phyloP scores from a whole-genome alignment of 2,329 filamentous ascomycete species.

The Esteya vermicola region DNA sequence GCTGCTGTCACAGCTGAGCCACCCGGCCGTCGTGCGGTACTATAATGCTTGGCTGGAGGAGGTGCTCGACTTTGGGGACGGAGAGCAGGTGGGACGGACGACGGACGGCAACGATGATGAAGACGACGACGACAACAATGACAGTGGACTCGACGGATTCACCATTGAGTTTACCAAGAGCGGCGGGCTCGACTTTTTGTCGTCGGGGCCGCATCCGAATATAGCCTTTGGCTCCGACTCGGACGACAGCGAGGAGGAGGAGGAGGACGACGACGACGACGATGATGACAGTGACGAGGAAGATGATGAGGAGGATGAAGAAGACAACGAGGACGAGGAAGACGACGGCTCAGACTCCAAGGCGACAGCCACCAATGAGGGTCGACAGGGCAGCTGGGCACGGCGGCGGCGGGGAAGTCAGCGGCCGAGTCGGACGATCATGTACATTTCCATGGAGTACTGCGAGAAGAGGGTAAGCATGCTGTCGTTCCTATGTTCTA shows the following conservation, averaged over 20 bases:
- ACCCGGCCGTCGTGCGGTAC: conserved; percentile 76
- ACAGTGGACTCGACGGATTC: conserved; percentile 16
- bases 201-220: conserved; percentile 62
- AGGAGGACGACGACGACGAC: conserved; percentile 19
- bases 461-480: conserved; percentile 77
- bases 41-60: conserved; percentile 93
- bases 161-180: conserved; percentile 52
- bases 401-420: conserved; percentile 21
- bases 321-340: conserved; percentile 19
- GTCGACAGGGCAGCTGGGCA: not conserved
- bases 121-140: conserved; percentile 6
- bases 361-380: conserved; percentile 9
- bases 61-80: conserved; percentile 34
- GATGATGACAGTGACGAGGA: conserved; percentile 29
- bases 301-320: conserved; percentile 29
- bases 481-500: too few species aligned
- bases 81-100: too few species aligned
- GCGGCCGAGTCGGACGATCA: conserved; percentile 50
- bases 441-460: conserved; percentile 99
- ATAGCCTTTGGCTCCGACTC: conserved; percentile 59
- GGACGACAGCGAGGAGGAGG: conserved; percentile 19
- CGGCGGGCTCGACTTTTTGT: conserved; percentile 84
- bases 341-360: conserved; percentile 10
- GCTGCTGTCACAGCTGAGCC: conserved; percentile 80
- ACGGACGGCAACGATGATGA: not conserved